These are phyloP conservation scores for Xylogone sp. DNA, from an alignment of 2,329 filamentous ascomycete species.

Conservation along the genomic window DNA sequence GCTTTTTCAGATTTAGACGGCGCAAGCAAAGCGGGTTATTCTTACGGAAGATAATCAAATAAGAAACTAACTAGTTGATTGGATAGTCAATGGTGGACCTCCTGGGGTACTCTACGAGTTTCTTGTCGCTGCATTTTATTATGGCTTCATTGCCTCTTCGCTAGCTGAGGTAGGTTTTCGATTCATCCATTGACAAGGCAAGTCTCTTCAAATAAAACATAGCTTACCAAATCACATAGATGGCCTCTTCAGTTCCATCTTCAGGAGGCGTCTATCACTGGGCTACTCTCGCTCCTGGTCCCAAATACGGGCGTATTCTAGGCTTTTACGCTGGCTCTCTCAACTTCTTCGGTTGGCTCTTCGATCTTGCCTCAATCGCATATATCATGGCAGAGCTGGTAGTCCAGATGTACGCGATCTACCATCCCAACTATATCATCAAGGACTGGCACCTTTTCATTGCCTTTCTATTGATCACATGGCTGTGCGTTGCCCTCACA, in stretches of 20 bases:
- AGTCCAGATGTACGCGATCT: slow-evolving; percentile 22
- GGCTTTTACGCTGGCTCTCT: slow-evolving; percentile 44
- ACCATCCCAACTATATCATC: slow-evolving; percentile 36
- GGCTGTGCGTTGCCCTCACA: slow-evolving; percentile 36
- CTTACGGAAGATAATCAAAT: background rate
- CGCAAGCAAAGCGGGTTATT: background rate
- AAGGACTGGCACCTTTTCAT: slow-evolving; percentile 46
- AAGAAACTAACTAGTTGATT: too few species aligned
- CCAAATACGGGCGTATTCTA: slow-evolving; percentile 31
- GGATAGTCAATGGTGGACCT: slow-evolving; percentile 46
- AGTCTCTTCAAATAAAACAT: too few species aligned
- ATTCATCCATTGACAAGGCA: too few species aligned
- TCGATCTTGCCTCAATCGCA: slow-evolving; percentile 28
- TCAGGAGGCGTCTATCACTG: slow-evolving; percentile 40
- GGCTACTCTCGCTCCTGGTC: slow-evolving; percentile 43
- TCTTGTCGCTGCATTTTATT: slow-evolving; percentile 33
- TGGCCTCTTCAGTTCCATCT: slow-evolving; percentile 33
- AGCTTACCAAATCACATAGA: background rate
- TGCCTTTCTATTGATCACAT: slow-evolving; percentile 39
- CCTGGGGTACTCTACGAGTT: slow-evolving; percentile 58
- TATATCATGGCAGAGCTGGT: background rate
- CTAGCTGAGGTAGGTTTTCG: slow-evolving; percentile 44
- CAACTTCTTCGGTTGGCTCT: slow-evolving; percentile 48
- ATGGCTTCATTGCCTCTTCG: slow-evolving; percentile 40
- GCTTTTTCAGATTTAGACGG: background rate